Base-by-base conservation (phyloP, 1,284 basidiomycete genomes). In the Austroboletus niveus region DNA sequence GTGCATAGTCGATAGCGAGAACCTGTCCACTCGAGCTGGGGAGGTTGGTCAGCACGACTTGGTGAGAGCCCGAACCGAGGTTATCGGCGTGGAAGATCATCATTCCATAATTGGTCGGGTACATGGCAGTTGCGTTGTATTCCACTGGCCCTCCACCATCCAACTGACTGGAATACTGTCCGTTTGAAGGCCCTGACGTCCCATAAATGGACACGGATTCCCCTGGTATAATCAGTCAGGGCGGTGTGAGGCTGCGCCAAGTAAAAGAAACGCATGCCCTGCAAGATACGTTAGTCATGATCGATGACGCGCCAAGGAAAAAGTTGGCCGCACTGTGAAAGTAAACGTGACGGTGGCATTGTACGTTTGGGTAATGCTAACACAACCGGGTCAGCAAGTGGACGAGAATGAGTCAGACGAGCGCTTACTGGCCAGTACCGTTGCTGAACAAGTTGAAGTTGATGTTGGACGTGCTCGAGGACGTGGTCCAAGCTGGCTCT, bases 391-490 rank as follows among this genome's bases (percentile, higher is more conserved):
- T 24, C 22, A 24, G 22, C 22, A 24, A 5, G 22, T 24, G 22
- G 22, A 24, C 22, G 22, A 24, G 22, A 24, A 24, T 5, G 22
- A 24, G 22, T 24, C 22, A 24, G 22, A 24, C 22, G 22, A 24
- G 22, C 22, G 35, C 72, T 66, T 46, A 73, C 70, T 72, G 69
- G 35, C 69, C 72, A 36, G 62, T 65, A 9, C 60, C 60, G 30
- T 67, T 65, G 27, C 22, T 49, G 36, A 69, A 68, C 4, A 66
- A 40, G 29, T 45, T 44, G 14, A 68, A 55, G 41, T 66, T 50
- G 24, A 64, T 5, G 42, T 31, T 2, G 22, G 46, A 41, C 5
- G 35, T 5, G 22, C 48, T 42, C 5, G 65, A 57, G 38, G 47
- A 54, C 1, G 60, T 53, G n/a, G 1, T 34, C 66, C 66, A 70